These are phyloP conservation scores for Hippophae tibetana DNA, from an alignment of 306 rosid species.

Conservation along the genomic window DNA sequence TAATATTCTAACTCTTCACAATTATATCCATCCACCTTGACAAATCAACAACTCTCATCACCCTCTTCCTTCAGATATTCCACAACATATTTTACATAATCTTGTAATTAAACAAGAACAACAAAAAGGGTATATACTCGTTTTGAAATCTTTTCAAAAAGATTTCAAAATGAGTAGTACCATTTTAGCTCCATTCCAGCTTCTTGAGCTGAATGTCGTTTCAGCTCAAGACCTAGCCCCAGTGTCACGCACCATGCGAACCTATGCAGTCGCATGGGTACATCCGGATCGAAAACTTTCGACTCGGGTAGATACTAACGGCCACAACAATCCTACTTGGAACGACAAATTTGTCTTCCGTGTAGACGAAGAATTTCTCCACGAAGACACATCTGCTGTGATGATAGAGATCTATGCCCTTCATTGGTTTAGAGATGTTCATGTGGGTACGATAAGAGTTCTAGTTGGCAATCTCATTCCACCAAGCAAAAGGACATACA, in stretches of 20 bases:
- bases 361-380: constrained; percentile 57
- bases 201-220: constrained; percentile 65
- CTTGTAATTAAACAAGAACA: too few species aligned
- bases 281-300: constrained; percentile 77
- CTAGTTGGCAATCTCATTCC: constrained; percentile 49
- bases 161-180: too few species aligned
- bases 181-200: constrained; percentile 53
- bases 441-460: constrained; percentile 57
- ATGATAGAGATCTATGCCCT: constrained; percentile 80
- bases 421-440: constrained; percentile 86
- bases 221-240: constrained; percentile 76
- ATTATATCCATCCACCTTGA: too few species aligned
- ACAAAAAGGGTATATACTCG: too few species aligned
- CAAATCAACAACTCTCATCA: too few species aligned
- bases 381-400: constrained; percentile 43
- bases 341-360: constrained; percentile 88
- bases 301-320: constrained; percentile 57
- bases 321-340: constrained; percentile 74
- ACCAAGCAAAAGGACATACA: constrained; percentile 13
- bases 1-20: too few species aligned
- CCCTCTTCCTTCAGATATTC: too few species aligned
- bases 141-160: too few species aligned
- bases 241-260: constrained; percentile 55
- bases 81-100: too few species aligned
- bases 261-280: constrained; percentile 87